These are phyloP conservation scores for Globisporangium nagaii DNA, from an alignment of 352 stramenopile genomes.

Conservation along the genomic window DNA sequence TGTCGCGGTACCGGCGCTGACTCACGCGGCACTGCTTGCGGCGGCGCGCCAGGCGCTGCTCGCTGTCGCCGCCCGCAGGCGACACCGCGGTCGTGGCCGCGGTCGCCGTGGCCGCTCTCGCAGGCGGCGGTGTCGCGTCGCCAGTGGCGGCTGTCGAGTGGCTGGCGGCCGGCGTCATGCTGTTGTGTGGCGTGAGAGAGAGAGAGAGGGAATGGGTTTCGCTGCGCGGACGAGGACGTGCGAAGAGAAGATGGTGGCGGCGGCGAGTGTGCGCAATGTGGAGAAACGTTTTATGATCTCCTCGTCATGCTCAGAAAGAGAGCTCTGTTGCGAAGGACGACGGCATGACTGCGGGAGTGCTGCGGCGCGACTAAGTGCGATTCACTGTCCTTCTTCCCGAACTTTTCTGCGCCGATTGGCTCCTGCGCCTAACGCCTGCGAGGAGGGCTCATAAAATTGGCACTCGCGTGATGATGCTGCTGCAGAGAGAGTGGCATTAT, in stretches of 20 bases:
- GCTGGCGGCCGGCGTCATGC: neutral
- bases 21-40: conserved; percentile 60
- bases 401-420: neutral
- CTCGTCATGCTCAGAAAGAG: too few species aligned
- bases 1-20: conserved; percentile 67
- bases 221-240: neutral
- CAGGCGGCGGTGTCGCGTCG: neutral
- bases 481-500: too few species aligned
- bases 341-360: neutral
- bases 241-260: neutral
- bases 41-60: conserved; percentile 30
- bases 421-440: neutral
- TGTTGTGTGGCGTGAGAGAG: neutral
- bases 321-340: too few species aligned
- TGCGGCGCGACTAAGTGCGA: neutral
- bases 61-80: conserved; percentile 3
- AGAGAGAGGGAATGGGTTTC: neutral
- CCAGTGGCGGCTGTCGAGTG: neutral
- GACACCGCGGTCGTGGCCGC: neutral
- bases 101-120: neutral
- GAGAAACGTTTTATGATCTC: conserved; percentile 7
- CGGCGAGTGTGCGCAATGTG: neutral
- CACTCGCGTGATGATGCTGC: neutral
- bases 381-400: neutral
- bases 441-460: conserved; percentile 5